A percentile compares a stretch with the other conserved stretches of the same genome.
phyloP scores from a whole-genome alignment of 305 asterid genomes.

The Solanum hybrid region DNA sequence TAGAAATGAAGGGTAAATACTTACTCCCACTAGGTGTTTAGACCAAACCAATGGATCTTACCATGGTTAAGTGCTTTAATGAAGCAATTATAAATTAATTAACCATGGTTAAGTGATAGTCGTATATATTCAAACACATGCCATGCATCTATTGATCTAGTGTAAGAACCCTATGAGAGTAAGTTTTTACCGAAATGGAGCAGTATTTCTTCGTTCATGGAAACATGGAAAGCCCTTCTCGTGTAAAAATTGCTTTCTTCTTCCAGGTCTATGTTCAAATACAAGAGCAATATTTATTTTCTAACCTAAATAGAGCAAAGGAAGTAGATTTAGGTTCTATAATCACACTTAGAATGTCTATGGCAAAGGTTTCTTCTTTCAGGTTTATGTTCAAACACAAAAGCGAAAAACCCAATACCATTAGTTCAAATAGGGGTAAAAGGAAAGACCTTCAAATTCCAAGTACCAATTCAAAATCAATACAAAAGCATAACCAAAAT shows the following conservation, averaged over 20 bases:
- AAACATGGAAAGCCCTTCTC: not conserved
- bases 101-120: not conserved
- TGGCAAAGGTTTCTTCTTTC: not conserved
- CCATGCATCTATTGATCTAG: not conserved
- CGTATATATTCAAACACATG: not conserved
- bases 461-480: not conserved
- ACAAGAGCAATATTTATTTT: not conserved
- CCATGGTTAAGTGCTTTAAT: not conserved
- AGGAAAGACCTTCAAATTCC: not conserved
- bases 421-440: not conserved
- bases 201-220: not conserved
- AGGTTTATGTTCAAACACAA: not conserved
- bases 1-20: not conserved
- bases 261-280: not conserved
- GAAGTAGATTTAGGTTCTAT: not conserved
- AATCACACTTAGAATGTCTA: not conserved
- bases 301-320: not conserved
- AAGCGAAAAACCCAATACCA: not conserved
- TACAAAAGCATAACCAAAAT: not conserved
- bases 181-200: not conserved
- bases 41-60: not conserved
- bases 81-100: too few species aligned
- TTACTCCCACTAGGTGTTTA: not conserved
- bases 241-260: not conserved
- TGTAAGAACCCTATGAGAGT: not conserved